A percentile compares a stretch with the other conserved stretches of the same genome.
These are phyloP conservation scores for Tolypocladium album DNA, from an alignment of 2,329 filamentous ascomycete species.

Conservation along the genomic window DNA sequence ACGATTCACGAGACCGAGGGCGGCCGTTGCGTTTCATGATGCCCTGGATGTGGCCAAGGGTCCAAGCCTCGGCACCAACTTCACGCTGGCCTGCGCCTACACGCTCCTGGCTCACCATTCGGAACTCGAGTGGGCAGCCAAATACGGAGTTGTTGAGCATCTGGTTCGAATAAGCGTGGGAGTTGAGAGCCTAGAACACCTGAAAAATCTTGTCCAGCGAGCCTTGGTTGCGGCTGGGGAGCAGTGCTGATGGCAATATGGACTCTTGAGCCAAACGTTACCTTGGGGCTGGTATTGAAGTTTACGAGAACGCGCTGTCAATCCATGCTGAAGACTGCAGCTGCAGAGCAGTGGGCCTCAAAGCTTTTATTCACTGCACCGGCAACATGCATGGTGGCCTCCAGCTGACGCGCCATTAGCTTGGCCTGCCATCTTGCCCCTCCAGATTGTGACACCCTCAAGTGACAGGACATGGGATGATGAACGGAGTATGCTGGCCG, in stretches of 20 bases:
- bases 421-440: neutral
- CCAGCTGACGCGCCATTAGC: neutral
- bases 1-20: constrained; percentile 27
- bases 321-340: neutral
- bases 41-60: constrained; percentile 34
- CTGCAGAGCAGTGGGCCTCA: neutral
- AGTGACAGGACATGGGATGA: neutral
- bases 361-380: neutral
- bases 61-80: constrained; percentile 39
- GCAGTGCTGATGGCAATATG: neutral
- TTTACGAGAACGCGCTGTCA: neutral
- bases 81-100: constrained; percentile 32
- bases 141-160: constrained; percentile 26
- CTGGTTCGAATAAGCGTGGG: constrained; percentile 34
- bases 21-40: constrained; percentile 36
- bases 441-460: neutral
- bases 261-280: neutral
- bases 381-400: neutral
- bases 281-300: neutral
- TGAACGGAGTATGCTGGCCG: no score
- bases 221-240: constrained; percentile 1
- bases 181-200: constrained; percentile 20
- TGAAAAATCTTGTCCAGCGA: neutral
- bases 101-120: constrained; percentile 26
- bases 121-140: constrained; percentile 23